Evolutionary conservation across 2,329 filamentous ascomycete species (phyloP).

Genomic region (Tricladium varicosporioides): DNA sequence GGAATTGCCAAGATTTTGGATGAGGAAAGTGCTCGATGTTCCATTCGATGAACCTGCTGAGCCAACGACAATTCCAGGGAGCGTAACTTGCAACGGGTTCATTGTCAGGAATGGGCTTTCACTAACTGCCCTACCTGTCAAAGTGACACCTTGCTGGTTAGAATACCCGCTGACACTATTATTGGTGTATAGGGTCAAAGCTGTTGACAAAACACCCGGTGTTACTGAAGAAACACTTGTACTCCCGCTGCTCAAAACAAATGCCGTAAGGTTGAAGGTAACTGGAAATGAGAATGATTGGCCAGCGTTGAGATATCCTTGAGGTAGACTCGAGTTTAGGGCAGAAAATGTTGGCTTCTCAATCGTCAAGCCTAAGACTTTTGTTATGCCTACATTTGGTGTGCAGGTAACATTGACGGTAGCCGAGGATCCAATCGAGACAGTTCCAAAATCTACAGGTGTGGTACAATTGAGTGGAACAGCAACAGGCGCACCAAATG

Average conservation of each 20-base stretch:
- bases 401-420: slow-evolving; percentile 31
- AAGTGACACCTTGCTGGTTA: slow-evolving; percentile 32
- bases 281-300: slow-evolving; percentile 35
- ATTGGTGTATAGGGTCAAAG: slow-evolving; percentile 34
- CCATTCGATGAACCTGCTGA: slow-evolving; percentile 22
- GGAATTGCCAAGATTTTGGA: slow-evolving; percentile 33
- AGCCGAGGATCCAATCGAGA: slow-evolving; percentile 28
- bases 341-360: slow-evolving; percentile 32
- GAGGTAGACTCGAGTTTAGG: slow-evolving; percentile 32
- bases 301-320: slow-evolving; percentile 28
- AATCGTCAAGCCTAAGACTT: slow-evolving; percentile 30
- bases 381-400: slow-evolving; percentile 33
- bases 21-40: slow-evolving; percentile 29
- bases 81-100: slow-evolving; percentile 33
- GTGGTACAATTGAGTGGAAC: slow-evolving; percentile 36
- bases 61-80: slow-evolving; percentile 35
- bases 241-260: slow-evolving; percentile 11
- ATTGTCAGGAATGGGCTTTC: slow-evolving; percentile 30
- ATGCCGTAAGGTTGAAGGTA: slow-evolving; percentile 31
- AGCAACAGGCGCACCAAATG: slow-evolving; percentile 35
- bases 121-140: slow-evolving; percentile 35
- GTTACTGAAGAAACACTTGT: slow-evolving; percentile 8
- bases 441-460: slow-evolving; percentile 35
- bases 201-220: slow-evolving; percentile 33
- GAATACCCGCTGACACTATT: slow-evolving; percentile 35